Evolutionary conservation across 768 basidiomycete species (phyloP), one percentile per base, ranked within the genome.

Genomic region (Mycena alexandri): DNA sequence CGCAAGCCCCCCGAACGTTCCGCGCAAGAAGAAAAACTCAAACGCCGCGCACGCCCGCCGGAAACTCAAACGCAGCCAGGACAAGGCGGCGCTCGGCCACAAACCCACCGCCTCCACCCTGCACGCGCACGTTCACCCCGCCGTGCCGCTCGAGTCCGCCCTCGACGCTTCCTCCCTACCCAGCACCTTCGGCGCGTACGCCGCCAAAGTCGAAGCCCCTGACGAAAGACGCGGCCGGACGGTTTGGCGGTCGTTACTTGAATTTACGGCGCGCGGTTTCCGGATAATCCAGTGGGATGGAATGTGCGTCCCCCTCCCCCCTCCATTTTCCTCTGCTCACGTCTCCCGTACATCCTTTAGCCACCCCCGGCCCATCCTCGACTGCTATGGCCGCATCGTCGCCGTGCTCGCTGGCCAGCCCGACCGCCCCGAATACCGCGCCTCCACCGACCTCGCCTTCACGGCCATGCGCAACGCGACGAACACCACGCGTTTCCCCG

Each of bases 101-200:
- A 7, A 53, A 21, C 61, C 61, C 10, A 14, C n/a, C 24, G 25
- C 51, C 25, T 13, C 61, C 14, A 62, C 61, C 11, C 25, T 62
- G 41, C 2, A 29, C 16, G 36, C 16, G 1, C n/a, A 53, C 4
- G 51, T 62, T 10, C 13, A 19, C 10, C 51, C 13, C n/a, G 61
- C 50, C 14, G 17, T 19, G 1, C 42, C 61, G 16, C 17, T 62
- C 17, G n/a, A 24, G 14, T 50, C 59, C 34, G 13, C 6, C 34
- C 21, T 61, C 47, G 34, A 41, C 36, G 25, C 59, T 5, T 41
- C n/a, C 48, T 25, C 34, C 2, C 48, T 62, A 10, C 61, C 61
- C 19, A 33, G 51, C 17, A 13, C 50, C 17, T 16, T 10, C 25
- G 61, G 61, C 25, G 52, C 61, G 9, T 54, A 63, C 43, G n/a